phyloP scores from a whole-genome alignment of 169 alveolate species.

The Cryptosporidium tyzzeri region DNA sequence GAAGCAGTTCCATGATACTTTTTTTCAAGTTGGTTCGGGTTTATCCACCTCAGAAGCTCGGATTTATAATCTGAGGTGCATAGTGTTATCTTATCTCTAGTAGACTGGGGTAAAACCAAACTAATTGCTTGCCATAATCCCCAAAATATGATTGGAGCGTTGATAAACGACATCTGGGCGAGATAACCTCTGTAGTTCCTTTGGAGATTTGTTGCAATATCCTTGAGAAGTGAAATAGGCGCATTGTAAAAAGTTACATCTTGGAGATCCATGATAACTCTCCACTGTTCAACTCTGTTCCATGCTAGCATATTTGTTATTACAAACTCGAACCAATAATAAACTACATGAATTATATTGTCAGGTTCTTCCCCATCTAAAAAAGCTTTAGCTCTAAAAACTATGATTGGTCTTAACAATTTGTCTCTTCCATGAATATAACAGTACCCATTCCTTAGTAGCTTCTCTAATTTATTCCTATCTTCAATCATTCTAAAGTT shows the following conservation, averaged over 20 bases:
- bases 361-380: slow-evolving; percentile 65
- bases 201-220: slow-evolving; percentile 80
- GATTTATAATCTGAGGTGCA: slow-evolving; percentile 66
- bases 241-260: slow-evolving; percentile 78
- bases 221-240: slow-evolving; percentile 79
- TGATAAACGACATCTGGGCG: slow-evolving; percentile 79
- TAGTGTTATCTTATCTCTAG: slow-evolving; percentile 44
- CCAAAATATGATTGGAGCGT: slow-evolving; percentile 80
- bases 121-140: slow-evolving; percentile 82
- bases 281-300: slow-evolving; percentile 83
- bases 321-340: slow-evolving; percentile 77
- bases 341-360: slow-evolving; percentile 46
- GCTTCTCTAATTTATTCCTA: slow-evolving; percentile 76
- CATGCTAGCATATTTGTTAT: slow-evolving; percentile 80
- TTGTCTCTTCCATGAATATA: slow-evolving; percentile 82
- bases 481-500: slow-evolving; percentile 73
- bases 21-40: slow-evolving; percentile 70
- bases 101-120: slow-evolving; percentile 79
- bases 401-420: slow-evolving; percentile 79
- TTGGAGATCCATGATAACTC: slow-evolving; percentile 81
- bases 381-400: slow-evolving; percentile 78
- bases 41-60: slow-evolving; percentile 39
- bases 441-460: slow-evolving; percentile 78
- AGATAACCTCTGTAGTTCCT: slow-evolving; percentile 82
- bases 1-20: slow-evolving; percentile 80